Conservation (phyloP, 305 asterid genomes). For the Solanum chacoense region DNA sequence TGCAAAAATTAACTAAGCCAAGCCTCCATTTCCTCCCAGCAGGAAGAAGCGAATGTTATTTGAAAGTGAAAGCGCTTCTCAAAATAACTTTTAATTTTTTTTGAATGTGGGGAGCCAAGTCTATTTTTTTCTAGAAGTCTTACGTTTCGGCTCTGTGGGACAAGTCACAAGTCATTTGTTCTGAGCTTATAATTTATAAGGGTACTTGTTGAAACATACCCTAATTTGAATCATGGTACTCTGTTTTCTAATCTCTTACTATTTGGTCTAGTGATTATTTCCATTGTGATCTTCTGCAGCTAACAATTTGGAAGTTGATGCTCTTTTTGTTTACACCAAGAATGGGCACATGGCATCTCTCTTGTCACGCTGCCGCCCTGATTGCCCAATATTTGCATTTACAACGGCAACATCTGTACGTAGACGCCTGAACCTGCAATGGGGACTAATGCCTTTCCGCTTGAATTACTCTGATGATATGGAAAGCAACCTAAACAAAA, state of each 20-base stretch:
- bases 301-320: conserved; percentile 86
- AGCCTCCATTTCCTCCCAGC: background rate
- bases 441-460: conserved; percentile 98
- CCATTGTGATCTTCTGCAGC: conserved; percentile 43
- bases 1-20: background rate
- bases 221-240: background rate
- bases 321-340: conserved; percentile 87
- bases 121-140: background rate
- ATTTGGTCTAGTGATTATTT: background rate
- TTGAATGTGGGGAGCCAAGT: background rate
- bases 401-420: conserved; percentile 79
- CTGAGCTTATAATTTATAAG: background rate
- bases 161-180: background rate
- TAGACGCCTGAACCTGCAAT: conserved; percentile 85
- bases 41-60: background rate
- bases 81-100: background rate
- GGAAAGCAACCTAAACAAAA: conserved; percentile 92
- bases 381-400: conserved; percentile 97
- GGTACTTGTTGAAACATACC: background rate
- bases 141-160: background rate
- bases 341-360: conserved; percentile 96
- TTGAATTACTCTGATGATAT: conserved; percentile 85
- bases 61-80: background rate
- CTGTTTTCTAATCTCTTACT: background rate
- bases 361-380: conserved; percentile 92